Base-by-base conservation (phyloP, 2,329 filamentous ascomycete genomes). In the Microdochium trichocladiopsis region DNA sequence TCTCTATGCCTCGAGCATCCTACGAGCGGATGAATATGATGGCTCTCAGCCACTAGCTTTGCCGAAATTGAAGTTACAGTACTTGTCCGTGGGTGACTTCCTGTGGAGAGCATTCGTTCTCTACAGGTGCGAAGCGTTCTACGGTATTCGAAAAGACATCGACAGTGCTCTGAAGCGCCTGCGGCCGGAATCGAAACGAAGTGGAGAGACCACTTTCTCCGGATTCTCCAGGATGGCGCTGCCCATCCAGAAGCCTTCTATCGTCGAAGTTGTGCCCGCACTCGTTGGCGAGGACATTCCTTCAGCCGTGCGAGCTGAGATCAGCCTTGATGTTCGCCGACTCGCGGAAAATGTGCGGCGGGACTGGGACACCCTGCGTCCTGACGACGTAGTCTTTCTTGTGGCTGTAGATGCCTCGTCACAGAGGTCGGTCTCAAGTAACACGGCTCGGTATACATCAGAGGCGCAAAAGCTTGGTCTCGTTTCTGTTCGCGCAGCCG, bases 31-130 rank as follows among this genome's bases (percentile, higher is more conserved):
- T 61, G 78, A 77, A 8, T 97, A 96, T 61, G 87, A 96, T 66
- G 92, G 92, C 24, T 91, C 90, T 23, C 83, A 83, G 48, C 92
- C 94, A 4, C 76, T 99, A 53, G 90, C 94, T 2, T 83, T 99
- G 45, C 94, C 94, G 2, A 99, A 99, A 66, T 72, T 97, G 47
- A 99, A 96, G 61, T 74, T 99, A 25, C 94, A 99, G 64, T 99
- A 99, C 68, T 77, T 99, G 14, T 95, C 92, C 2, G 83, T 96
- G 50, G 91, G 91, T 2, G 94, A 99, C 68, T 99, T 99, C 61
- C 72, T 99, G n/a, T 99, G 92, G 91, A 83, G 95, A 56, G 91
- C 93, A 0, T 86, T 97, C 62, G 79, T 95, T 14, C 75, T 99
- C 9, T 94, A 96, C 66, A 84, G 93, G 41, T 88, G 86, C 53